Base-by-base conservation (phyloP, 2,329 filamentous ascomycete species). In the Ploettnerulaceae sp. region DNA sequence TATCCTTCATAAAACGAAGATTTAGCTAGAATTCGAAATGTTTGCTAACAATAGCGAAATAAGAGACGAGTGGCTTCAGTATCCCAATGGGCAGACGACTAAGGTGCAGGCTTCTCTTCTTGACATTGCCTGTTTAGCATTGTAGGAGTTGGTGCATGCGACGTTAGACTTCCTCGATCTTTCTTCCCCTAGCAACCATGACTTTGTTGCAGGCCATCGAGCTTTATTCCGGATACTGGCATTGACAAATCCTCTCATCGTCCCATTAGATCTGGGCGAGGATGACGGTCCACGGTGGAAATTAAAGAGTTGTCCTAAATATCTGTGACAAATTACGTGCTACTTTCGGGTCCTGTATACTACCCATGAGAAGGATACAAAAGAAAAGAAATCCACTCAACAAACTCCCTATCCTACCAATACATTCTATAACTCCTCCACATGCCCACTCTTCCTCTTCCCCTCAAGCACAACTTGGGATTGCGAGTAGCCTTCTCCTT, bases 361-460 rank as follows among this genome's bases (percentile, higher is more conserved):
- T 20, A 6, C 21, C 35, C 3, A 33, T 17, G 12, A 17, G 12
- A 31, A n/a, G n/a, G n/a, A n/a, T n/a, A n/a, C n/a, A 12, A 14
- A 29, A 29, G 24, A 14, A 29, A 12, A 21, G 25, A 25, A 21
- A 7, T 11, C 28, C 6, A 14, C 11, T 14, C 24, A 31, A 20
- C 11, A 12, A 21, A 18, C 18, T 18, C 11, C 8, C 5, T 6
- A 8, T 6, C 11, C 7, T 8, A 28, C 5, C 5, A 12, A 28
- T 8, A 15, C 5, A 2, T 9, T n/a, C 21, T 21, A 47, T 37
- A 47, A 36, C 18, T 41, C 41, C 37, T 45, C 28, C 18, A 34
- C 20, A 20, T 48, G 38, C n/a, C 28, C 40, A 15, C 33, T 38
- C 17, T 38, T 44, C 7, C 28, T 36, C 24, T 39, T 36, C 26